Percentiles rank a stretch among this genome's conserved stretches.
Evolutionary conservation across 2,329 filamentous ascomycete species (phyloP).

Genomic region (Aspergillus clavatus): DNA sequence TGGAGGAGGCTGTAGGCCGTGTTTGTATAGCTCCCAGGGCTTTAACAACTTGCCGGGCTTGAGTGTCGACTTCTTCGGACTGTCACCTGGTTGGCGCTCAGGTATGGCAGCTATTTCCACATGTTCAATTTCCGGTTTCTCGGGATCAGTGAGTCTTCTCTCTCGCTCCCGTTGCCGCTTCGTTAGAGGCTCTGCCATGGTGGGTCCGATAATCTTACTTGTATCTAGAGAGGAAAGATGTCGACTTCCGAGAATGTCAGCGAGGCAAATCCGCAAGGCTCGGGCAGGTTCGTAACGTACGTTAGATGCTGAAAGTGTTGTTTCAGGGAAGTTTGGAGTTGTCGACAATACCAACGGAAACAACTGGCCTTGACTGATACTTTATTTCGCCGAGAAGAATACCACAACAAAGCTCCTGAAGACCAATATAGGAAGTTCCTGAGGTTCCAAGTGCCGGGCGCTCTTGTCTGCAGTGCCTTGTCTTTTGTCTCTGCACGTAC

Average conservation of each 20-base stretch:
- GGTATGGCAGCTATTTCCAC: constrained; percentile 1
- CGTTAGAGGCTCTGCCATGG: neutral
- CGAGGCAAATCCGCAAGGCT: too few species aligned
- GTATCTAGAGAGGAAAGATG: too few species aligned
- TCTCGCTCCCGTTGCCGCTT: neutral
- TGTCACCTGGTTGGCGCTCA: too few species aligned
- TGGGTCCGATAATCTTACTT: neutral
- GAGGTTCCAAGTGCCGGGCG: neutral
- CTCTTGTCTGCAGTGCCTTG: neutral
- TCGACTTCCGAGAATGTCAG: too few species aligned
- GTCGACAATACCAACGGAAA: neutral
- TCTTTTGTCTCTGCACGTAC: neutral
- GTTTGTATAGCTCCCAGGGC: neutral
- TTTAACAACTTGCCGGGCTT: neutral
- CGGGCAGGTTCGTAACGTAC: too few species aligned
- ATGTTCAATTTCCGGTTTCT: constrained; percentile 5
- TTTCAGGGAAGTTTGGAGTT: neutral
- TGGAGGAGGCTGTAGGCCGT: neutral
- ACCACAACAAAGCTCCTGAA: neutral
- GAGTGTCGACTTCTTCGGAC: too few species aligned
- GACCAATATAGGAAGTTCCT: neutral
- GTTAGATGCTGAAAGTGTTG: too few species aligned
- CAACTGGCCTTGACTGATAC: neutral
- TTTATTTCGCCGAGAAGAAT: neutral
- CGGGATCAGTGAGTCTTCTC: neutral